Evolutionary conservation across 306 rosid species (phyloP), one percentile per base, ranked within the genome.

Genomic region (Bauhinia variegata): DNA sequence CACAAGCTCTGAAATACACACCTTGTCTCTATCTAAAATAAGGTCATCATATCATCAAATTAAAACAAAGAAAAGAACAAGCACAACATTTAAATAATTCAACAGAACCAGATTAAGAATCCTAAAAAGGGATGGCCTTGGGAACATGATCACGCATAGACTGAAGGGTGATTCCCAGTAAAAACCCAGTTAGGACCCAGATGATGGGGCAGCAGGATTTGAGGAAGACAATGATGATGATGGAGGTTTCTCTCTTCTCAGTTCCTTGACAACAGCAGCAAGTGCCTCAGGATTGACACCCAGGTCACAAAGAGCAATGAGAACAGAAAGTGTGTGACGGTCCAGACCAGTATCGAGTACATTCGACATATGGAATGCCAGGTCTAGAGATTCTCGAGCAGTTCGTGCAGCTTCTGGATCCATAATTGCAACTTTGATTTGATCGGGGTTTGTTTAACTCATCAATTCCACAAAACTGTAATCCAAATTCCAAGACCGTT

Each of bases 281-380:
- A 79, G 77, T 0, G 84, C 79, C 64, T 83, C 84, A 6, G 82
- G 84, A 51, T 83, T 79, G 70, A 75, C 72, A 47, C 84, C 84
- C 60, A 79, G 56, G 63, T 83, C 87, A 34, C 87, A 79, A 14
- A 83, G 83, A n/a, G 87, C 82, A 58, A 79, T 65, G 15, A 79
- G 87, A 54, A 83, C 73, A 31, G 87, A 83, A 34, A 82, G 82
- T 33, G 84, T 80, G 79, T 82, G 87, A 14, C 82, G 79, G 38
- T 83, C 85, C n/a, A 80, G 77, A 66, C 83, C 74, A 0, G 80
- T 67, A 19, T 73, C 78, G 3, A 79, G 78, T 39, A 83, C 17
- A 60, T 76, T 83, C 5, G 75, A 83, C 75, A 79, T 72, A 30
- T 79, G 82, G 63, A 79, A 83, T 57, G 84, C 84, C 16, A 83